phyloP scores from a whole-genome alignment of 495 filamentous ascomycete genomes.

The Lindgomyces ingoldianus region DNA sequence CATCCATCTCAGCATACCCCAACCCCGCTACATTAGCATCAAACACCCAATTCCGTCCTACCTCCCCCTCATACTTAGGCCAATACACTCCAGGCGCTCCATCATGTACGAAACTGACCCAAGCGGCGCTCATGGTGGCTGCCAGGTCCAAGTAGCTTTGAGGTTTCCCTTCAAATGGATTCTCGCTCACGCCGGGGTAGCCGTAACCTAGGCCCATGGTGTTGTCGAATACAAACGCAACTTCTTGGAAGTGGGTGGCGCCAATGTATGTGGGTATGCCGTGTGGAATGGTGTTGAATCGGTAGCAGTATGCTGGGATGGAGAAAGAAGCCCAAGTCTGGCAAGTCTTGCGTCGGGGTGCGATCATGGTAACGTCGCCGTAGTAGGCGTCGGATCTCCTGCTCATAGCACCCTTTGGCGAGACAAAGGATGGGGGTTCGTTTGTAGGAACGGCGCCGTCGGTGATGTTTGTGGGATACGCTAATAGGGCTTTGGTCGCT shows the following conservation, averaged over 20 bases:
- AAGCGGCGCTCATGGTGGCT: constrained; percentile 56
- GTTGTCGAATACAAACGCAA: constrained; percentile 64
- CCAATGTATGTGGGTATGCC: constrained; percentile 46
- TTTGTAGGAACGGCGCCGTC: constrained; percentile 36
- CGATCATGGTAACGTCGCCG: constrained; percentile 59
- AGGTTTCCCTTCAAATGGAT: constrained; percentile 53
- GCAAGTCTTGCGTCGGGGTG: constrained; percentile 57
- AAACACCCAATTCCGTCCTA: constrained; percentile 48
- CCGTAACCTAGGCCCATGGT: constrained; percentile 53
- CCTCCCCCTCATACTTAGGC: constrained; percentile 38
- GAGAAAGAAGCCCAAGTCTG: constrained; percentile 52
- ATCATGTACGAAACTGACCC: constrained; percentile 57
- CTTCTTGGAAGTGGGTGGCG: constrained; percentile 62
- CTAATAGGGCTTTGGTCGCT: constrained; percentile 49
- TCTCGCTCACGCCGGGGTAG: constrained; percentile 26
- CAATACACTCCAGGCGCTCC: constrained; percentile 52
- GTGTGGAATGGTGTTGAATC: constrained; percentile 57
- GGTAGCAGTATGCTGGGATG: constrained; percentile 61
- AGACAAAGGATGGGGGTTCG: constrained; percentile 16
- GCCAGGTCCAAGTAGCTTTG: constrained; percentile 52
- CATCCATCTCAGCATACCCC: constrained; percentile 53
- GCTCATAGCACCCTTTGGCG: constrained; percentile 51
- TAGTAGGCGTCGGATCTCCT: constrained; percentile 56
- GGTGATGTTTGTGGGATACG: constrained; percentile 41
- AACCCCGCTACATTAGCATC: constrained; percentile 51